Conservation (phyloP, 257 asterid species). For the Petrea volubilis region DNA sequence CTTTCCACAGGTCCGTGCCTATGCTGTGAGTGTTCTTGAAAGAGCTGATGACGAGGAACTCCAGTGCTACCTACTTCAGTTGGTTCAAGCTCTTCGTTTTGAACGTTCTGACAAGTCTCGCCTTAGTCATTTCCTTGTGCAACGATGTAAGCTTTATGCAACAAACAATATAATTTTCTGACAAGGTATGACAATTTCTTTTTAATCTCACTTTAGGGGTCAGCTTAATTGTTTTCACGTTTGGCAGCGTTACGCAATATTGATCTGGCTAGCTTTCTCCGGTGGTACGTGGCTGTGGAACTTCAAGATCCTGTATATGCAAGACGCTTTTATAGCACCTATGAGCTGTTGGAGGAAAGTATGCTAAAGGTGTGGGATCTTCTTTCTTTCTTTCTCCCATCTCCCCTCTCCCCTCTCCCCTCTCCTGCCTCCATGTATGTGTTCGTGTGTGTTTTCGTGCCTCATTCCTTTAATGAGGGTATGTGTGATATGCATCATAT, state of each 20-base stretch:
- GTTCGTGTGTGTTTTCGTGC: background rate
- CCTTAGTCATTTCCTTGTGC: constrained; percentile 91
- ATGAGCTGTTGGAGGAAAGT: constrained; percentile 90
- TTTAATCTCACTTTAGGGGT: background rate
- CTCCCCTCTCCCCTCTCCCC: background rate
- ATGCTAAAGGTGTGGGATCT: constrained; percentile 67
- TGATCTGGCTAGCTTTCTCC: constrained; percentile 97
- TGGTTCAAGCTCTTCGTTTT: constrained; percentile 98
- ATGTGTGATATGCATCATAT: constrained; percentile 29
- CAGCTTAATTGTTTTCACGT: constrained; percentile 14
- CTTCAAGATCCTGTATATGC: constrained; percentile 96
- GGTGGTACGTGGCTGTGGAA: constrained; percentile 98
- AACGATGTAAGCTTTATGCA: constrained; percentile 73
- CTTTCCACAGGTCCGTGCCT: constrained; percentile 78
- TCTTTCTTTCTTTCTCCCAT: constrained; percentile 13
- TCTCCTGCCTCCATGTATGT: background rate
- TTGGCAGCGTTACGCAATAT: constrained; percentile 83
- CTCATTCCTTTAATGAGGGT: background rate
- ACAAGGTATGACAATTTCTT: constrained; percentile 13
- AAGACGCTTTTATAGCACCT: constrained; percentile 84
- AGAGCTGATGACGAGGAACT: constrained; percentile 99
- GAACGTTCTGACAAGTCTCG: constrained; percentile 95
- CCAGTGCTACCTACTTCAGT: constrained; percentile 96
- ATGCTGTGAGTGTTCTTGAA: constrained; percentile 94
- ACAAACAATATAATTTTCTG: constrained; percentile 26